A percentile compares a stretch with the other conserved stretches of the same genome.
Conservation (phyloP, 331 rosid genomes). For the Acacia pycnantha region DNA sequence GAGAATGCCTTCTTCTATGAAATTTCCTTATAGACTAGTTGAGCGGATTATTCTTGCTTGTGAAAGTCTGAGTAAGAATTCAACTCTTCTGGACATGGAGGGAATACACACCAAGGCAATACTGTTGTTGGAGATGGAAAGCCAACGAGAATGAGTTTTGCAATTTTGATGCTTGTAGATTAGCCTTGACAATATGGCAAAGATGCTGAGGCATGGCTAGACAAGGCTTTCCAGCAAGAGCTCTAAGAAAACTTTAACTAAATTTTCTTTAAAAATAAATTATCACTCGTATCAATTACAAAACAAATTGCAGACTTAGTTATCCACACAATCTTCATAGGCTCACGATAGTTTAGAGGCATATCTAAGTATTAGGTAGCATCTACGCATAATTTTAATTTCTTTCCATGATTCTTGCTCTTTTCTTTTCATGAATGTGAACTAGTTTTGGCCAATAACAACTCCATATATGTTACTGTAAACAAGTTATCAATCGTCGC, state of each 20-base stretch:
- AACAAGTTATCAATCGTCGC: not conserved
- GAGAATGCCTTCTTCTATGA: not conserved
- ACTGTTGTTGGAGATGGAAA: not conserved
- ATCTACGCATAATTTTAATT: too few relatives aligned
- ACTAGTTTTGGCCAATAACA: not conserved
- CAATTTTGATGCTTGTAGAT: not conserved
- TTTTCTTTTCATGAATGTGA: too few relatives aligned
- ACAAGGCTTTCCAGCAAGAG: too few relatives aligned
- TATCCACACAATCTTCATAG: not conserved
- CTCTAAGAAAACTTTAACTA: too few relatives aligned
- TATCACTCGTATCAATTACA: too few relatives aligned
- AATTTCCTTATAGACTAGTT: not conserved
- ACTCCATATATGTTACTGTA: not conserved
- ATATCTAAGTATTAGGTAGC: not conserved
- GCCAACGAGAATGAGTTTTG: not conserved
- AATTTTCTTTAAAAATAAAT: too few relatives aligned
- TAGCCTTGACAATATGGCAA: not conserved
- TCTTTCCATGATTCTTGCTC: not conserved
- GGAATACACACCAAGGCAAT: not conserved
- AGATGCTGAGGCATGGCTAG: not conserved
- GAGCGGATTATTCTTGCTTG: not conserved
- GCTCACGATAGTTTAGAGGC: not conserved
- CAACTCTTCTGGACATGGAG: not conserved
- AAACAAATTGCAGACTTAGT: too few relatives aligned
- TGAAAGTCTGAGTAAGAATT: not conserved